Percentiles rank a stretch among this genome's conserved stretches.
These are phyloP conservation scores for Vitis amurensis DNA, from an alignment of 164 flowering plant genomes.

Conservation along the genomic window DNA sequence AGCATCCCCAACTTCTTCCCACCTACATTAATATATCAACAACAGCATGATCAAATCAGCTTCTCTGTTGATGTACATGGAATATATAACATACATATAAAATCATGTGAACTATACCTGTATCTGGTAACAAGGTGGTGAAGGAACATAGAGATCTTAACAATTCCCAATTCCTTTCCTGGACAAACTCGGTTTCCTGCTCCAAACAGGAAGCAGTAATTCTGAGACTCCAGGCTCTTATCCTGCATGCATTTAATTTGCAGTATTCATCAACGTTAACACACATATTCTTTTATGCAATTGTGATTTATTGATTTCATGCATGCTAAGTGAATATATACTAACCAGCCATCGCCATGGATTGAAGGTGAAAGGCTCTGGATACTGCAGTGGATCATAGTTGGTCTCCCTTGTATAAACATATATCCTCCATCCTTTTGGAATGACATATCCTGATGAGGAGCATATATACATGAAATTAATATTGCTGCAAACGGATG, in stretches of 20 bases:
- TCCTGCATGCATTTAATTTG: constrained; percentile 20
- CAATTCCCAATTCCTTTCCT: constrained; percentile 51
- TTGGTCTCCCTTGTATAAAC: constrained; percentile 52
- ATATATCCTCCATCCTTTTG: constrained; percentile 63
- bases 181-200: constrained; percentile 52
- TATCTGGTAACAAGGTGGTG: constrained; percentile 50
- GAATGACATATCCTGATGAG: constrained; percentile 44
- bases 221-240: constrained; percentile 28
- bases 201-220: constrained; percentile 39
- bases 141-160: constrained; percentile 39
- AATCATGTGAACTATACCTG: constrained; percentile 18
- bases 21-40: constrained; percentile 33
- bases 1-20: constrained; percentile 60
- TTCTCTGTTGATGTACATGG: no score
- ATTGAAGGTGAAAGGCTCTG: constrained; percentile 50
- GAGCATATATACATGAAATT: no score
- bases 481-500: no score
- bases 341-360: constrained; percentile 73
- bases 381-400: constrained; percentile 45
- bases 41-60: background rate
- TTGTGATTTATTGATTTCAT: background rate
- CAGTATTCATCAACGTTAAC: no score
- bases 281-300: no score
- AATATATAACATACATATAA: background rate
- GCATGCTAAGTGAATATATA: background rate